Conservation (phyloP, 2,329 filamentous ascomycete species). For the Microthyrium microscopicum region DNA sequence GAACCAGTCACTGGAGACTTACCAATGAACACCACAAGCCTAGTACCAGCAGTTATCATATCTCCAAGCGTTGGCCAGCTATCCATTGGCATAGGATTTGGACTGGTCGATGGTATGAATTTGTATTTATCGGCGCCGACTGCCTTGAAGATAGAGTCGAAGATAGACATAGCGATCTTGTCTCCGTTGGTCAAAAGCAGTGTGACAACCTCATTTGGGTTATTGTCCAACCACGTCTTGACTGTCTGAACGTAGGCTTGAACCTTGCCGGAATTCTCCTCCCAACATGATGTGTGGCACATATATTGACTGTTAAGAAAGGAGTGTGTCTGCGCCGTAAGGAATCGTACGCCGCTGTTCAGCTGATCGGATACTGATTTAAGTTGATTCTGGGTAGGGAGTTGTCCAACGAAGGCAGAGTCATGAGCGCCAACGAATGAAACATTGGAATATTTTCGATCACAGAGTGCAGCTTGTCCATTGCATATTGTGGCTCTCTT, state of each 20-base stretch:
- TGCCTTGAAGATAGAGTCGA: conserved; percentile 28
- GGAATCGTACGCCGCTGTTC: conserved; percentile 53
- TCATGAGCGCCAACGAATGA: conserved; percentile 70
- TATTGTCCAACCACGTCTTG: conserved; percentile 49
- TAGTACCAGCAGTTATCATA: conserved; percentile 47
- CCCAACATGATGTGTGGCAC: conserved; percentile 52
- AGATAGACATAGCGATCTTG: conserved; percentile 34
- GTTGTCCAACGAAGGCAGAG: conserved; percentile 50
- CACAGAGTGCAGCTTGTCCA: conserved; percentile 61
- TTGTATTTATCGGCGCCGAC: conserved; percentile 38
- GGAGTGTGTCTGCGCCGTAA: conserved; percentile 57
- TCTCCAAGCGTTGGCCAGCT: conserved; percentile 54
- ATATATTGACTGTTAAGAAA: conserved; percentile 32
- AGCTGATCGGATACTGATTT: conserved; percentile 56
- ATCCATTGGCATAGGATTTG: conserved; percentile 25
- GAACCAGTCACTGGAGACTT: conserved; percentile 14
- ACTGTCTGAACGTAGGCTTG: conserved; percentile 46
- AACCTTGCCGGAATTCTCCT: conserved; percentile 53
- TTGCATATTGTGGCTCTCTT: too few relatives aligned
- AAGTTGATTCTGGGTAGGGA: conserved; percentile 54
- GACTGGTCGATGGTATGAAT: conserved; percentile 23
- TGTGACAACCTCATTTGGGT: conserved; percentile 62
- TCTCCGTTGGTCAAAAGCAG: conserved; percentile 58
- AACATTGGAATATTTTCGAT: conserved; percentile 54
- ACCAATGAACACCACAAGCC: conserved; percentile 54